Conservation (phyloP, 495 filamentous ascomycete species). For the Staphylotrichum longicolle region DNA sequence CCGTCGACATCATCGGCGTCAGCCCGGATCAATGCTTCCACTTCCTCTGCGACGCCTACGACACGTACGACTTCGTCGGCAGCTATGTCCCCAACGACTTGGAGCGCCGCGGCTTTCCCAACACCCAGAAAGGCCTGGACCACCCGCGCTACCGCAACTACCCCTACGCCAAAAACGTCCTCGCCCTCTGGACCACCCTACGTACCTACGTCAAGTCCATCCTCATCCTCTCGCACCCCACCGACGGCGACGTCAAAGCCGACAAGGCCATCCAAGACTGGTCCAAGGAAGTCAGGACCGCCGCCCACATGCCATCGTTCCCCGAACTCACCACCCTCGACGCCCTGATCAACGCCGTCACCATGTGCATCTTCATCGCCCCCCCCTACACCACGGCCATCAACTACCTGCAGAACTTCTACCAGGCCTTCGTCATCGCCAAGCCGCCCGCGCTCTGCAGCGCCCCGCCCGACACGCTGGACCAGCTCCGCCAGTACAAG, state of each 20-base stretch:
- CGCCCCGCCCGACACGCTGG: conserved; percentile 32
- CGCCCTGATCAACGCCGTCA: conserved; percentile 77
- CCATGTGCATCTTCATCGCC: conserved; percentile 55
- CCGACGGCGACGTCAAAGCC: conserved; percentile 28
- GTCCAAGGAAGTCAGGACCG: conserved; percentile 38
- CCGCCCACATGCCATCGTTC: conserved; percentile 45
- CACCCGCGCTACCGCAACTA: conserved; percentile 47
- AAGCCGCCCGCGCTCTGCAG: conserved; percentile 45
- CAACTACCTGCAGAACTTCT: conserved; percentile 53
- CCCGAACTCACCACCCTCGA: conserved; percentile 75
- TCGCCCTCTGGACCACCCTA: conserved; percentile 42
- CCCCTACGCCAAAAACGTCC: conserved; percentile 45
- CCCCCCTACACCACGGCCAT: conserved; percentile 50
- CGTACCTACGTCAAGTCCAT: conserved; percentile 37
- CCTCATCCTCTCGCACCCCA: conserved; percentile 26
- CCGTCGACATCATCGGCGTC: conserved; percentile 41
- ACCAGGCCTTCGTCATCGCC: conserved; percentile 46
- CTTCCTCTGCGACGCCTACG: conserved; percentile 38
- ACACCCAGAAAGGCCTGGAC: conserved; percentile 35
- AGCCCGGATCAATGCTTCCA: conserved; percentile 30
- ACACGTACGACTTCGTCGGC: conserved; percentile 41
- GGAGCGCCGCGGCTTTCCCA: conserved; percentile 42
- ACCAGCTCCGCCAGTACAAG: conserved; percentile 27
- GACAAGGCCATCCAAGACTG: conserved; percentile 39
- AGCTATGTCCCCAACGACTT: conserved; percentile 50